Evolutionary conservation across 129 eudicot species (phyloP).

Genomic region (Glebionis coronaria): DNA sequence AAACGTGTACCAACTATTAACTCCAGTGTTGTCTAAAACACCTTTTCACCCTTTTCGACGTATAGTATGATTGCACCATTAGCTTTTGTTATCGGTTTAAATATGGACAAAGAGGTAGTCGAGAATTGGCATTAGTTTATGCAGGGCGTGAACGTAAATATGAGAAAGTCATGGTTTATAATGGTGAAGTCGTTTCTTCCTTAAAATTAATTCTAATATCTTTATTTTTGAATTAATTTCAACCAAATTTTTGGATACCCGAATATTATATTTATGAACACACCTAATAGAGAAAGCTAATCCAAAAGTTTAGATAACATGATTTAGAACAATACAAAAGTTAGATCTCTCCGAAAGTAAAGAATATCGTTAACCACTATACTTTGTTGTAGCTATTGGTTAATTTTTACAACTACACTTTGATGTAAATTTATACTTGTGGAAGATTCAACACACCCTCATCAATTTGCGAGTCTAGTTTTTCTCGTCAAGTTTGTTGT

Average conservation of each 20-base stretch:
- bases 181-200: conserved; percentile 49
- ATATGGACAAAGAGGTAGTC: conserved; percentile 90
- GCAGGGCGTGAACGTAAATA: conserved; percentile 94
- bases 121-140: conserved; percentile 94
- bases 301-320: no score
- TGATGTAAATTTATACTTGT: conserved; percentile 3
- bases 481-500: conserved; percentile 65
- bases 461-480: conserved; percentile 70
- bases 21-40: conserved; percentile 73
- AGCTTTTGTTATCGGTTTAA: conserved; percentile 82
- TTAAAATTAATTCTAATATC: no score
- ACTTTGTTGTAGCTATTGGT: conserved; percentile 19
- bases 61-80: conserved; percentile 93
- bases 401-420: no score
- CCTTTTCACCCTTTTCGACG: conserved; percentile 79
- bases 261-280: no score
- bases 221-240: no score
- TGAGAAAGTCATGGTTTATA: conserved; percentile 76
- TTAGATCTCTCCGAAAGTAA: no score
- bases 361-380: conserved; percentile 9
- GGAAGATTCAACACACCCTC: conserved; percentile 14
- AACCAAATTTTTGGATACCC: no score
- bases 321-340: no score
- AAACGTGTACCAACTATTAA: conserved; percentile 80
- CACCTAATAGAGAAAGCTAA: no score